Conservation (phyloP, 164 flowering plant genomes). For the Litsea cubeba region DNA sequence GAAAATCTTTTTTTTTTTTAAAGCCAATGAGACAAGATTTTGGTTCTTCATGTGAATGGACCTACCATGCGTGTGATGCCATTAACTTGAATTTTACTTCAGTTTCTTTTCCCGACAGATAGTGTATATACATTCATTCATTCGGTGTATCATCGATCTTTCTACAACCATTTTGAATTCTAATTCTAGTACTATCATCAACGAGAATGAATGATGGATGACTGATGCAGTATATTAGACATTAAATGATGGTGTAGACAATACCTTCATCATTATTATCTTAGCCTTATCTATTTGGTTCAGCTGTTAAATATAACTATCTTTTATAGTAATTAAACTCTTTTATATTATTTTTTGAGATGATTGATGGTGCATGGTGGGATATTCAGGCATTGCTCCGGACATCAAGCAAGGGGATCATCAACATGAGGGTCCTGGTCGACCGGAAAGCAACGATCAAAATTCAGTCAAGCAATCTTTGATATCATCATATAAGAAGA, state of each 20-base stretch:
- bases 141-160: neutral
- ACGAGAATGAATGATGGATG: neutral
- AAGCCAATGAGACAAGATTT: too few species aligned
- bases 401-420: conserved; percentile 41
- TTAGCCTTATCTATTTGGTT: neutral
- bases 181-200: neutral
- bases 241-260: neutral
- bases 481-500: conserved; percentile 54
- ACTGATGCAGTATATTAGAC: neutral
- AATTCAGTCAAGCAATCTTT: conserved; percentile 48
- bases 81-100: too few species aligned
- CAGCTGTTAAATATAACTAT: too few species aligned
- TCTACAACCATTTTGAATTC: neutral
- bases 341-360: neutral
- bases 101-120: neutral
- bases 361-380: neutral
- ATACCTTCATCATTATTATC: neutral
- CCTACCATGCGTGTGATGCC: too few species aligned
- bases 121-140: neutral
- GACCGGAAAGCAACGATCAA: conserved; percentile 46
- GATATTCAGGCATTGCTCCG: conserved; percentile 49
- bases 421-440: conserved; percentile 22
- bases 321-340: neutral
- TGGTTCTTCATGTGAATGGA: too few species aligned
- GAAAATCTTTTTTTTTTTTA: too few species aligned